phyloP scores from a whole-genome alignment of 441 rosid genomes.

The Adansonia grandidieri region DNA sequence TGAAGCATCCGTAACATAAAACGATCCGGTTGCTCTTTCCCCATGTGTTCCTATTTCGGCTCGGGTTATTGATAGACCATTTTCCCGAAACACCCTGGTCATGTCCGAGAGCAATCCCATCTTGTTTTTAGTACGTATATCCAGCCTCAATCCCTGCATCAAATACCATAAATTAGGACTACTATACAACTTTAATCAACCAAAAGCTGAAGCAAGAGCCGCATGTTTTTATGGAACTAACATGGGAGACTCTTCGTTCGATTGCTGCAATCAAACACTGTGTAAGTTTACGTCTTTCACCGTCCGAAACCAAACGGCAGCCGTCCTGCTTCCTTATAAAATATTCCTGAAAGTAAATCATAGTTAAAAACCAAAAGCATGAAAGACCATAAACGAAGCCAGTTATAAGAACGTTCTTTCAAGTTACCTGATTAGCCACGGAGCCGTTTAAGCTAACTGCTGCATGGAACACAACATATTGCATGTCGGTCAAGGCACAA shows the following conservation, averaged over 20 bases:
- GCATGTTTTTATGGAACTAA: slow-evolving; percentile 23
- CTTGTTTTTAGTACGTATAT: slow-evolving; percentile 52
- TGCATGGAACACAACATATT: slow-evolving; percentile 85
- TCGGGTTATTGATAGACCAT: slow-evolving; percentile 66
- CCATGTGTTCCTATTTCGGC: slow-evolving; percentile 61
- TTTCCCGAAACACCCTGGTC: slow-evolving; percentile 70
- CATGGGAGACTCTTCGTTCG: slow-evolving; percentile 67
- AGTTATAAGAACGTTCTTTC: background rate
- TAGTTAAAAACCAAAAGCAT: too few species aligned
- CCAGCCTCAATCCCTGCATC: slow-evolving; percentile 67
- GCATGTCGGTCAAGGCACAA: slow-evolving; percentile 72
- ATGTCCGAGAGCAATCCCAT: slow-evolving; percentile 65
- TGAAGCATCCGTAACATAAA: slow-evolving; percentile 65
- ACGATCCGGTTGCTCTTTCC: slow-evolving; percentile 61
- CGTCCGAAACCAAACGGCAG: slow-evolving; percentile 57
- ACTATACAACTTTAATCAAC: background rate
- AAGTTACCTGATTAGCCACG: slow-evolving; percentile 69
- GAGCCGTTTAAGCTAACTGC: slow-evolving; percentile 64
- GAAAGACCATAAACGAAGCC: too few species aligned
- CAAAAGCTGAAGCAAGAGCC: background rate
- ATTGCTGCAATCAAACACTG: slow-evolving; percentile 76
- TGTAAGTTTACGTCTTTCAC: slow-evolving; percentile 52
- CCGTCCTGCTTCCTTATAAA: slow-evolving; percentile 78
- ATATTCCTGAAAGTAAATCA: slow-evolving; percentile 58
- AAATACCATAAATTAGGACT: background rate